Evolutionary conservation across 2,329 filamentous ascomycete genomes (phyloP).

Genomic region (Aspergillus pseudotamarii): DNA sequence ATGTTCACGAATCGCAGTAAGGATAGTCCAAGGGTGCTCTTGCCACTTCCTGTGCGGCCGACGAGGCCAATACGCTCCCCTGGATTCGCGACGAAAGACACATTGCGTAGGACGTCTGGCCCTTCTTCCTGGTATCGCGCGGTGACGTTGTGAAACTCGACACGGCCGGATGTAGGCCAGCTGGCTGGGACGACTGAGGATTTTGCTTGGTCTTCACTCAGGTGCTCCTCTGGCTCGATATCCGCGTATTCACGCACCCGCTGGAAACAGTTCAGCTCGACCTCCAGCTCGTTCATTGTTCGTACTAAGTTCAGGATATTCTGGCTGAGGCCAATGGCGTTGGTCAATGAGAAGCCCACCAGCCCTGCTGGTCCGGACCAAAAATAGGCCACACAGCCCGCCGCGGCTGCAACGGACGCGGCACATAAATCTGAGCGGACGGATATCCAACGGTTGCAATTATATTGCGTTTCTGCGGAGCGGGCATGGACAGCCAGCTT

Average conservation of each 20-base stretch:
- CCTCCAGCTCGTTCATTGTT: slow-evolving; percentile 59
- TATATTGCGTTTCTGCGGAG: slow-evolving; percentile 55
- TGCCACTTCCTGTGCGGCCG: slow-evolving; percentile 38
- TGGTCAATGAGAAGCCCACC: slow-evolving; percentile 60
- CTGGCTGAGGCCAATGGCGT: slow-evolving; percentile 57
- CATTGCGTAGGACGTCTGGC: slow-evolving; percentile 26
- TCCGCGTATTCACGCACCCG: slow-evolving; percentile 27
- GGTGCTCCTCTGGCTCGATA: slow-evolving; percentile 28
- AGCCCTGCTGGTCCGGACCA: slow-evolving; percentile 54
- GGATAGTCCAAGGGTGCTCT: slow-evolving; percentile 53
- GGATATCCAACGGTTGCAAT: slow-evolving; percentile 61
- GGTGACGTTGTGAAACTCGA: slow-evolving; percentile 29
- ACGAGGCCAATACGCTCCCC: slow-evolving; percentile 33
- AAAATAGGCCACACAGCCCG: slow-evolving; percentile 56
- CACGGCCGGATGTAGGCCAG: slow-evolving; percentile 27
- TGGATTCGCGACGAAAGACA: slow-evolving; percentile 26
- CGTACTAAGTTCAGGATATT: slow-evolving; percentile 57
- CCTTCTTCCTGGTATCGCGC: slow-evolving; percentile 27
- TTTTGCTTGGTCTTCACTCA: slow-evolving; percentile 9
- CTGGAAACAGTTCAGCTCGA: slow-evolving; percentile 53
- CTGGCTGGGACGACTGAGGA: slow-evolving; percentile 20
- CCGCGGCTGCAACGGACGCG: slow-evolving; percentile 54
- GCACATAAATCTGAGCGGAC: slow-evolving; percentile 59
- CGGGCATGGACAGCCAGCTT: slow-evolving; percentile 53
- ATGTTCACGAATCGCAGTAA: slow-evolving; percentile 58